Base-by-base conservation (phyloP, 2,329 filamentous ascomycete species). In the Aspergillus quadrilineatus region DNA sequence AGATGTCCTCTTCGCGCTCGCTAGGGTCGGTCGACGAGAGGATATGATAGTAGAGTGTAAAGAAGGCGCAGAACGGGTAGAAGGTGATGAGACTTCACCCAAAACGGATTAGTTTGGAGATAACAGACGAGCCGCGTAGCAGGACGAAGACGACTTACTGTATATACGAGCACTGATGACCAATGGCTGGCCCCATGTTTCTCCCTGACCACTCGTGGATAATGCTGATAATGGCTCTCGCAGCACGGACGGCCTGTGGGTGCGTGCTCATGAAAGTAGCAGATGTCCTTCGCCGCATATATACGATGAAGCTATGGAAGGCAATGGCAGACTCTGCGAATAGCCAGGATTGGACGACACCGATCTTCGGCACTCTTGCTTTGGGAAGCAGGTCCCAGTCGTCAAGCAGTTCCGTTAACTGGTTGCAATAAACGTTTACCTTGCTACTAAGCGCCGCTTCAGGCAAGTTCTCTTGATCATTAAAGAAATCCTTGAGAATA, bases 11-110 rank as follows among this genome's bases (percentile, higher is more conserved):
- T 36, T 55, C 44, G 29, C 39, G 48, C 28, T 49, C 52, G 12
- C 12, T 36, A 2, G 37, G n/a, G 10, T 49, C 4, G 34, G 42
- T 29, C 10, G 48, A 32, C 1, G 54, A 47, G 3, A 53, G 12
- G 30, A 52, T 56, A 26, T 52, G 41, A 7, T 56, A 36, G 22
- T 56, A 56, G 2, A 56, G 48, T 2, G 54, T 56, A 36, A 56
- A 56, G 36, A 56, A 56, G 42, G 54, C 54, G 5, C 48, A 52
- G 8, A 56, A 56, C 8, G 54, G 54, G 10, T 53, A 56, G 17
- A 56, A 56, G 1, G 54, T 52, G 17, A 56, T 14, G 8, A 52
- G 39, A 4, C 54, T 56, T 41, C 6, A 32, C 12, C 12, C 4
- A 22, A 22, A 22, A 22, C 22, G 22, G 22, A n/a, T 54, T 39